Base-by-base conservation (phyloP, 2,329 filamentous ascomycete genomes). In the Parascedosporium putredinis region DNA sequence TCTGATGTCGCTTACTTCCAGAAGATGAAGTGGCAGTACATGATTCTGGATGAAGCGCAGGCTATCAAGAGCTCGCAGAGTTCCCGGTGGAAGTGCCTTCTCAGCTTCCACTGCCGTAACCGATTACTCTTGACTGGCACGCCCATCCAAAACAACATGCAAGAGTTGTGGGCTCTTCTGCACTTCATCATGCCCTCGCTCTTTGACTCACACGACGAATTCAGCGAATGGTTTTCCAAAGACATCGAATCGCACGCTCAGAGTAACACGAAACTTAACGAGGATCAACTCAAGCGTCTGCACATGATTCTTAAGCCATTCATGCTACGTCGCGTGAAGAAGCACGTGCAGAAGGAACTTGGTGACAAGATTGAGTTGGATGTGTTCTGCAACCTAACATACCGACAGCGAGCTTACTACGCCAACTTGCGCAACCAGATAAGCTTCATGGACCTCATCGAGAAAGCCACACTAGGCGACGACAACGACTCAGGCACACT, bases 111-210 rank as follows among this genome's bases (percentile, higher is more conserved):
- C 64, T 97, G 91, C 69, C 86, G 93, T 53, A 98, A 97, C 67
- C 82, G 93, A 57, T 78, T 98, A 44, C 73, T 98, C 42, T 78
- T 98, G 18, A 98, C 93, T 0, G 93, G 93, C 70, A 98, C 93
- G 0, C 93, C 93, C 2, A 97, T 98, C 56, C 93, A 98, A 67
- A 98, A 98, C 72, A 98, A 97, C 75, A 98, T 98, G 93, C 93
- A 97, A 67, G 91, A 98, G 68, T 70, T 98, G 52, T 98, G 93
- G 93, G 93, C 93, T 25, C 70, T 98, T 56, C 76, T 98, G 18
- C 93, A 98, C 75, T 98, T 98, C 71, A 97, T 97, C 71, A 97
- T 98, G 93, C 93, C 93, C n/a, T 95, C 88, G 40, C 75, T 98
- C 47, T 98, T 98, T 67, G 93, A 93, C 66, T 91, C 86, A 1